Conservation (phyloP, 441 rosid species). For the Erodium trifolium region DNA sequence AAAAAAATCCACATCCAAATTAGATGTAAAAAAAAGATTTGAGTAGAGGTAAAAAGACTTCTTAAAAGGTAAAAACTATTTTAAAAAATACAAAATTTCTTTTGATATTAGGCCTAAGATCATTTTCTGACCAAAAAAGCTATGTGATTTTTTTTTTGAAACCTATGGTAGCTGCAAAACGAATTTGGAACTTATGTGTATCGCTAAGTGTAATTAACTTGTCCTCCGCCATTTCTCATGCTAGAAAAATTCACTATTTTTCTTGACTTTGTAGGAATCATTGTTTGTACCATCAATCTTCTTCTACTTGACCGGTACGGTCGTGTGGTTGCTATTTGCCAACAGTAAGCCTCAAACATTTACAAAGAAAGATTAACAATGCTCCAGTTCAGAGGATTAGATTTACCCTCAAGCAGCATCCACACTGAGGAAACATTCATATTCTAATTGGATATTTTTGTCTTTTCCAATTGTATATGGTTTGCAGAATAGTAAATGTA, state of each 20-base stretch:
- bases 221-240: neutral
- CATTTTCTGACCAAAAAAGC: no score
- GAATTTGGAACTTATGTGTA: no score
- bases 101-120: no score
- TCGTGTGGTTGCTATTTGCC: slow-evolving; percentile 79
- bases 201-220: no score
- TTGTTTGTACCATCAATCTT: slow-evolving; percentile 79
- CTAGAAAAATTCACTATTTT: neutral
- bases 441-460: no score
- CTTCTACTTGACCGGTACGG: slow-evolving; percentile 82
- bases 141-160: neutral
- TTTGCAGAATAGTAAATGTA: neutral
- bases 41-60: no score
- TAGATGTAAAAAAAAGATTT: no score
- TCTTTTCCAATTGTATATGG: neutral
- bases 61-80: no score
- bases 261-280: slow-evolving; percentile 43
- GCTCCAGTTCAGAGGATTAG: neutral
- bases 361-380: slow-evolving; percentile 33
- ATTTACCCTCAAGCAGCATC: neutral
- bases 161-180: neutral
- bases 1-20: no score
- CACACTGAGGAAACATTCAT: neutral
- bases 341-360: slow-evolving; percentile 81
- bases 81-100: no score